A percentile compares a stretch with the other conserved stretches of the same genome.
These are phyloP conservation scores for Microcos paniculata DNA, from an alignment of 345 rosid genomes.

Conservation along the genomic window DNA sequence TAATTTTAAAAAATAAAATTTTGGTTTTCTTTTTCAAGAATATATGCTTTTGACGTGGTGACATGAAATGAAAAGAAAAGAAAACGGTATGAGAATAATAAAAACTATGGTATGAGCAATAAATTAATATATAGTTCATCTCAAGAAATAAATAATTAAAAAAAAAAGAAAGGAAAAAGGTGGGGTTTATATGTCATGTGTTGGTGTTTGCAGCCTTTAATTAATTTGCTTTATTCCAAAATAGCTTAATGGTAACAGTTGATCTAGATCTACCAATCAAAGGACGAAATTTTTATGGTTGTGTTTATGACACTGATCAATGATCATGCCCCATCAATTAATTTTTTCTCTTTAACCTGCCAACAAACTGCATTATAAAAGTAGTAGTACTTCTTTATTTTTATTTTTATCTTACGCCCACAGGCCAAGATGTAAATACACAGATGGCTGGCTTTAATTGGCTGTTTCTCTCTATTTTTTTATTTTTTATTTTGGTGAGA, in stretches of 20 bases:
- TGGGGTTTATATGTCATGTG: conserved; percentile 5
- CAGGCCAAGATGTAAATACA: not conserved
- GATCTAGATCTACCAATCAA: conserved; percentile 49
- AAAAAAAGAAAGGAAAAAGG: not conserved
- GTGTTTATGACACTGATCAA: conserved; percentile 2
- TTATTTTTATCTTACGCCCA: too few species aligned
- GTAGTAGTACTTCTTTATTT: too few species aligned
- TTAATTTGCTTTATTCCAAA: conserved; percentile 26
- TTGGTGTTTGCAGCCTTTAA: conserved; percentile 9
- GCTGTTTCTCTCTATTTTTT: not conserved
- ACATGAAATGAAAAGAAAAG: not conserved
- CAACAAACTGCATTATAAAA: not conserved
- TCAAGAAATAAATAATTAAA: too few species aligned
- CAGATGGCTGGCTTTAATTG: not conserved
- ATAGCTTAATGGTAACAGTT: conserved; percentile 11
- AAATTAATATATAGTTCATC: not conserved
- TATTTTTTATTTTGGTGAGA: too few species aligned
- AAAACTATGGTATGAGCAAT: not conserved
- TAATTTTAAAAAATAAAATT: too few species aligned
- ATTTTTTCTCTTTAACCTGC: not conserved
- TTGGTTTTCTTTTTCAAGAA: not conserved
- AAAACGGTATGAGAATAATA: not conserved
- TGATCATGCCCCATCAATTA: not conserved
- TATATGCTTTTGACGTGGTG: too few species aligned
- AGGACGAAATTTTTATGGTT: not conserved